phyloP scores from a whole-genome alignment of 2,329 filamentous ascomycete species.

The Phialemonium atrogriseum region DNA sequence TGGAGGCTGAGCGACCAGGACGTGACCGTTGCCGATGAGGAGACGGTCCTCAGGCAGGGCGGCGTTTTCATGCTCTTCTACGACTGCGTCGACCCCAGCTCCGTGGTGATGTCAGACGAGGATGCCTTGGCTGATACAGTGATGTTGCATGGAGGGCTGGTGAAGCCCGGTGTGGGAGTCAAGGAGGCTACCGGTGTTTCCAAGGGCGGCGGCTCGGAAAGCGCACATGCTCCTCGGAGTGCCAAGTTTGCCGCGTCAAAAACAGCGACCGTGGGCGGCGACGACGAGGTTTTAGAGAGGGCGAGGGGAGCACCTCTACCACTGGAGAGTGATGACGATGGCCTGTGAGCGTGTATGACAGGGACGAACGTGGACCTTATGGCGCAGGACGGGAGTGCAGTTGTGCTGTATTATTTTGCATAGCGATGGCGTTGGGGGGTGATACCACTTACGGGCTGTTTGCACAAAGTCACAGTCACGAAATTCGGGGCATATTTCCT shows the following conservation, averaged over 20 bases:
- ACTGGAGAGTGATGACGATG: neutral
- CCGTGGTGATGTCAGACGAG: constrained; percentile 29
- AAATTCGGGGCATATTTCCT: too few relatives aligned
- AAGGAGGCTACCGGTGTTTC: too few relatives aligned
- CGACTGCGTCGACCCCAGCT: constrained; percentile 56
- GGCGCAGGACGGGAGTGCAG: neutral
- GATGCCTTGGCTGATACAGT: constrained; percentile 2
- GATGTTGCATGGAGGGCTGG: too few relatives aligned
- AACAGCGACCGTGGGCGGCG: neutral
- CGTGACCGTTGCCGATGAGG: constrained; percentile 66
- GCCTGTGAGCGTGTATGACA: too few relatives aligned
- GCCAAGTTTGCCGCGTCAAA: too few relatives aligned
- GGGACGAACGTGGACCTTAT: neutral
- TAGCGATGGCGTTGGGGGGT: constrained; percentile 19
- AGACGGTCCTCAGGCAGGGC: constrained; percentile 63
- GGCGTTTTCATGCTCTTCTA: constrained; percentile 98
- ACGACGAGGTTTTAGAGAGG: neutral
- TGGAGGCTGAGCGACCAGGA: constrained; percentile 88
- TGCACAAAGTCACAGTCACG: too few relatives aligned
- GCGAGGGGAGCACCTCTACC: neutral
- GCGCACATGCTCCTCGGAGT: too few relatives aligned
- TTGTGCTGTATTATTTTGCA: constrained; percentile 9
- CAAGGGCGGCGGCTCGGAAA: too few relatives aligned
- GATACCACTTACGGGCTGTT: constrained; percentile 1
- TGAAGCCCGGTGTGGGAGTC: too few relatives aligned